Base-by-base conservation (phyloP, 371 early-diverging fungal genomes). In the Lichtheimia corymbifera region DNA sequence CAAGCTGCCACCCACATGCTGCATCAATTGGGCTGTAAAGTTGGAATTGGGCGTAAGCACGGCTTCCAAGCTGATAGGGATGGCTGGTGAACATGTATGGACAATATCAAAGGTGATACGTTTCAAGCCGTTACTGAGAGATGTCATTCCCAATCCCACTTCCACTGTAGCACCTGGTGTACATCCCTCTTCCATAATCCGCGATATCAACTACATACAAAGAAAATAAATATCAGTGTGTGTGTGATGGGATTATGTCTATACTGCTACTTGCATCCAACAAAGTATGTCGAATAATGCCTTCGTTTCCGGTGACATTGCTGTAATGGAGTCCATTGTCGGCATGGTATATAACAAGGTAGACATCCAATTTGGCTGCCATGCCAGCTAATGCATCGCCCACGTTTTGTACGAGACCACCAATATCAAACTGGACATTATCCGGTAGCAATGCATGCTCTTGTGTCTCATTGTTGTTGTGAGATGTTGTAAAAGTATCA, bases 311-410 rank as follows among this genome's bases (percentile, higher is more conserved):
- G 0, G 47, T 22, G n/a, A 47, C 47, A 47, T n/a, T 47, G 47
- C 47, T 47, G 47, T 47, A 47, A 47, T 47, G 47, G 1, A 47
- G 17, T n/a, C 47, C 22, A 47, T 47, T 47, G 47, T 47, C 47
- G 6, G 47, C 22, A 47, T 47, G 47, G 9, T 47, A 47, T 4
- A 47, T 47, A 22, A 47, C 47, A n/a, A 47, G 47, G 14, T 47
- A 11, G 0, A 47, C 17, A 22, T 47, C 47, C 22, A 47, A 47
- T n/a, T 47, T 47, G n/a, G 47, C 47, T 5, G 47, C 47, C 47
- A 47, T 47, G 47, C 47, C 47, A n/a, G 47, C 47, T 22, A 47
- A 22, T 18, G 47, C 47, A 47, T 47, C 47, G 9, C 47, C 47
- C 6, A 47, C 47, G 17, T 22, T 47, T 47, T 47, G 47, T n/a